Conservation (phyloP, 306 rosid genomes). For the Pterocarpus santalinus region DNA sequence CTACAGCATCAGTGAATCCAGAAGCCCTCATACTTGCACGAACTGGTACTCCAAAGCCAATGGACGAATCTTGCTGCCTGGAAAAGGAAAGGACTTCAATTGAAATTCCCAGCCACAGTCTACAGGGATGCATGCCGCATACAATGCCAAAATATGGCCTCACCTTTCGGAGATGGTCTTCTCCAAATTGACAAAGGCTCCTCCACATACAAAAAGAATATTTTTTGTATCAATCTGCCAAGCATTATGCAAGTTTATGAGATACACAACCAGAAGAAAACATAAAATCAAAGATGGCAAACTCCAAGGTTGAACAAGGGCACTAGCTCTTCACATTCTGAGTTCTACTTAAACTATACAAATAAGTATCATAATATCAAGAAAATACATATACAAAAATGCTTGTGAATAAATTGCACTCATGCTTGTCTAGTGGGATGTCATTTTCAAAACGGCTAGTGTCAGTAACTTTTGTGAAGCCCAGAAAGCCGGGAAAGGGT, state of each 20-base stretch:
- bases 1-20: constrained; percentile 58
- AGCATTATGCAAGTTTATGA: constrained; percentile 31
- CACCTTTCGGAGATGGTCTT: constrained; percentile 79
- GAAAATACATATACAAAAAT: background rate
- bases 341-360: constrained; percentile 14
- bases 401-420: no score
- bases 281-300: constrained; percentile 27
- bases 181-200: constrained; percentile 79
- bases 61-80: constrained; percentile 81
- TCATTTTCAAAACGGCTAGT: no score
- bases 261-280: constrained; percentile 22
- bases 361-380: constrained; percentile 3
- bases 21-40: constrained; percentile 65
- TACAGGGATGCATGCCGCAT: constrained; percentile 19
- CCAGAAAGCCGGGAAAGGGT: no score
- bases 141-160: constrained; percentile 31
- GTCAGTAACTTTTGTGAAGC: no score
- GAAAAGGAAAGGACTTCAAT: constrained; percentile 27
- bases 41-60: constrained; percentile 83
- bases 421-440: no score
- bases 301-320: constrained; percentile 24
- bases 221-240: constrained; percentile 71
- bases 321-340: constrained; percentile 1
- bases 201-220: constrained; percentile 81
- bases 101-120: constrained; percentile 5